A percentile compares a stretch with the other conserved stretches of the same genome.
phyloP scores from a whole-genome alignment of 257 asterid genomes.

The Nicotiana tomentosiformis region DNA sequence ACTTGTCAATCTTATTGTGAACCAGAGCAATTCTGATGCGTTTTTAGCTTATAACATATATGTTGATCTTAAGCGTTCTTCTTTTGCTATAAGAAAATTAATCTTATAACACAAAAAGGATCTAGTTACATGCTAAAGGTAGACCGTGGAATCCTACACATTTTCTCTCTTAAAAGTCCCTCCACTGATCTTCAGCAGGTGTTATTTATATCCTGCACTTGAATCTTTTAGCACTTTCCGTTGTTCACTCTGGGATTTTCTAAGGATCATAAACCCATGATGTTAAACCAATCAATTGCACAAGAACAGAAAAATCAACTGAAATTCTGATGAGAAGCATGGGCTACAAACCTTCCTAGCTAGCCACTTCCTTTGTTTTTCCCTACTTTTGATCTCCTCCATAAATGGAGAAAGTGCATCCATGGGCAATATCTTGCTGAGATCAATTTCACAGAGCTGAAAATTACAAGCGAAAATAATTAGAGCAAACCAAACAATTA shows the following conservation, averaged over 20 bases:
- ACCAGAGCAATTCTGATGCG: too few relatives aligned
- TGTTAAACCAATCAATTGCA: neutral
- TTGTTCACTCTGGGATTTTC: neutral
- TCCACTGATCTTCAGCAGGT: neutral
- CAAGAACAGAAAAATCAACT: conserved; percentile 3
- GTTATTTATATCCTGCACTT: neutral
- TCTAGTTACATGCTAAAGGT: too few relatives aligned
- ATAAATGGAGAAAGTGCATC: conserved; percentile 81
- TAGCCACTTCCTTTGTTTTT: conserved; percentile 69
- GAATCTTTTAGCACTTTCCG: neutral
- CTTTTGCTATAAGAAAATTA: too few relatives aligned
- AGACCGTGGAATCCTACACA: neutral
- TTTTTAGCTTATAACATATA: too few relatives aligned
- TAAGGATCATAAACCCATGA: conserved; percentile 1
- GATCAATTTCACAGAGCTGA: conserved; percentile 89
- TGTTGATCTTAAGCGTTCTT: too few relatives aligned
- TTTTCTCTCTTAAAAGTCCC: neutral
- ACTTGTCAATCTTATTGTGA: too few relatives aligned
- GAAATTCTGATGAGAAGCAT: neutral
- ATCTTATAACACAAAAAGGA: too few relatives aligned
- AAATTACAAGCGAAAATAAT: conserved; percentile 10
- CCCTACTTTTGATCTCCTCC: conserved; percentile 91
- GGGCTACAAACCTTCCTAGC: conserved; percentile 63
- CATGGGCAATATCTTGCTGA: conserved; percentile 53
- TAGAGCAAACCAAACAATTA: conserved; percentile 1